Evolutionary conservation across 768 basidiomycete genomes (phyloP), one percentile per base, ranked within the genome.

Genomic region (Rossbeevera mucosa): DNA sequence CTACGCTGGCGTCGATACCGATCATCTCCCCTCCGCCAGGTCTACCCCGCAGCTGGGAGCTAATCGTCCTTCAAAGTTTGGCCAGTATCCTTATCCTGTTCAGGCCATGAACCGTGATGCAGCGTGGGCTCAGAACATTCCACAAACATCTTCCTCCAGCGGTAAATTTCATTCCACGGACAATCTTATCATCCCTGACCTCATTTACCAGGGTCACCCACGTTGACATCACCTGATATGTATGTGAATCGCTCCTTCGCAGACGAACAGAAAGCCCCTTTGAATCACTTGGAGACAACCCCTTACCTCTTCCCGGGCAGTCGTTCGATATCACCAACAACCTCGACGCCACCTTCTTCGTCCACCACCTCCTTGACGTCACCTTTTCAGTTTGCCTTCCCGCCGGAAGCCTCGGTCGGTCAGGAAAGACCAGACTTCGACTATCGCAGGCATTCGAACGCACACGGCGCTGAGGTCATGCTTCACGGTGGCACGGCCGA

Each of bases 401-500:
- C 67, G 13, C 73, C 80, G 33, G 83, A 86, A 48, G 72, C 73
- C 31, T 52, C 76, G 45, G 66, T 76, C 47, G 61, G 72, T 36
- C 80, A 81, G 54, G 83, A 86, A 50, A 78, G 81, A 44, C 43
- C 79, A 51, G 85, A 86, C 45, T 85, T 81, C 66, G 82, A 82
- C 68, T 86, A 80, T 62, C 81, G 84, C 60, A 79, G 83, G 53
- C 76, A 79, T 56, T 73, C 79, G 24, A 72, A 71, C 62, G 65
- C 74, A 43, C 80, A 79, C 55, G 70, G 72, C 53, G 71, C 84
- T 40, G 83, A 88, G 54, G 78, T 88, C 44, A 82, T 83, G 9
- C 76, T 89, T 30, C 86, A 88, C 52, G 84, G 84, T 44, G 86
- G 85, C 52, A 85, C 83, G 6, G 82, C 88, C 30, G 83, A 89